Base-by-base conservation (phyloP, 345 rosid species). In the Aurinia saxatilis region DNA sequence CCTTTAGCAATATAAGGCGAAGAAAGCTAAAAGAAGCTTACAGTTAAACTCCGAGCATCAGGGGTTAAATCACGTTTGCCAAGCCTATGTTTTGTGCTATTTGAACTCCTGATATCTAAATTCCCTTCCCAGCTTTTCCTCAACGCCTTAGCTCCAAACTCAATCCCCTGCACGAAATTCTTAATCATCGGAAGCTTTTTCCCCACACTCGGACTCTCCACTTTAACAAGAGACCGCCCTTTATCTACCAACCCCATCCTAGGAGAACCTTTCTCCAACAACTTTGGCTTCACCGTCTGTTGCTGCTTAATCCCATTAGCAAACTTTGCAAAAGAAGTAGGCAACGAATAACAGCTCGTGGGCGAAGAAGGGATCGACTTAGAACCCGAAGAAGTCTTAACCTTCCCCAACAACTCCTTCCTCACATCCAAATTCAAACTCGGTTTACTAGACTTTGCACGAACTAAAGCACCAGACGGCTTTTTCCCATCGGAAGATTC, bases 41-140 rank as follows among this genome's bases (percentile, higher is more conserved):
- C 99, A 2, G 90, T 74, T 55, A 57, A 60, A 59, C 83, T 71
- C 56, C 87, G 80, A 58, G 79, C 57, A 33, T 87, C 96, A 66
- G 67, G 68, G 69, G 75, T 90, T n/a, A 56, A 57, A 51, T 78
- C 93, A 37, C 72, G 73, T 73, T 66, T 79, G 33, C 63, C 15
- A 53, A 75, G 71, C 71, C 64, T 85, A 52, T 57, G 30, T 61
- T 67, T 85, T 0, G 86, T 53, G 33, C 37, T 77, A 37, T 80
- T 90, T 39, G 77, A 68, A 30, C 59, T 77, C 74, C 86, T 87
- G 52, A 80, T 73, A 35, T 93, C 99, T 39, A 77, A 36, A 71
- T 75, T 93, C 64, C 97, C 97, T 81, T 87, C 97, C 99, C 97
- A 93, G 76, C 96, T 93, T 85, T 90, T 93, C 77, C 99, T 80